phyloP scores from a whole-genome alignment of 2,329 filamentous ascomycete species.

The Cytospora leucostoma region DNA sequence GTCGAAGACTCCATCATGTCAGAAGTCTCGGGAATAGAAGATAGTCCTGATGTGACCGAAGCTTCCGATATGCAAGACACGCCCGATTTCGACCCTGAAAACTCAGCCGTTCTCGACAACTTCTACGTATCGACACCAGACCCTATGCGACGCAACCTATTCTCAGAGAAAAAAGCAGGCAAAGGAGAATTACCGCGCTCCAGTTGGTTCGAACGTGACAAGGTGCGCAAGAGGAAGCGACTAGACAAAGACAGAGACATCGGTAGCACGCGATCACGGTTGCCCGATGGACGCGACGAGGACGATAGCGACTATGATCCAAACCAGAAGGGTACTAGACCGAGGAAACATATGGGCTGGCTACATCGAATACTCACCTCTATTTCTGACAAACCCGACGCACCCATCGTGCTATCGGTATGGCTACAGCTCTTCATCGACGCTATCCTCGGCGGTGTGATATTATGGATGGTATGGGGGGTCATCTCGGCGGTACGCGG shows the following conservation, averaged over 20 bases:
- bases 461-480: conserved; percentile 68
- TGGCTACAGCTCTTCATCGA: conserved; percentile 67
- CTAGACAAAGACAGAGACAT: conserved; percentile 55
- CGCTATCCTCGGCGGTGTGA: conserved; percentile 55
- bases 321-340: conserved; percentile 33
- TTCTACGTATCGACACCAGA: conserved; percentile 33
- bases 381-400: conserved; percentile 59
- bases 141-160: conserved; percentile 34
- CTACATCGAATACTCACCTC: conserved; percentile 49
- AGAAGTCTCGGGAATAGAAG: conserved; percentile 59
- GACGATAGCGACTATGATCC: conserved; percentile 48
- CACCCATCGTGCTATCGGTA: conserved; percentile 59
- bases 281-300: conserved; percentile 49
- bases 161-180: conserved; percentile 49
- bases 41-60: conserved; percentile 62
- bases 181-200: conserved; percentile 64
- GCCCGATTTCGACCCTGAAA: conserved; percentile 45
- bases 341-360: conserved; percentile 39
- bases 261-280: conserved; percentile 49
- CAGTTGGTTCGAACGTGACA: conserved; percentile 45
- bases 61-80: conserved; percentile 52
- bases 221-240: conserved; percentile 57
- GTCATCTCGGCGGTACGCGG: conserved; percentile 69
- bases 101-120: conserved; percentile 34
- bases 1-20: conserved; percentile 56